Evolutionary conservation across 768 basidiomycete genomes (phyloP).

Genomic region (Amanita muscaria): DNA sequence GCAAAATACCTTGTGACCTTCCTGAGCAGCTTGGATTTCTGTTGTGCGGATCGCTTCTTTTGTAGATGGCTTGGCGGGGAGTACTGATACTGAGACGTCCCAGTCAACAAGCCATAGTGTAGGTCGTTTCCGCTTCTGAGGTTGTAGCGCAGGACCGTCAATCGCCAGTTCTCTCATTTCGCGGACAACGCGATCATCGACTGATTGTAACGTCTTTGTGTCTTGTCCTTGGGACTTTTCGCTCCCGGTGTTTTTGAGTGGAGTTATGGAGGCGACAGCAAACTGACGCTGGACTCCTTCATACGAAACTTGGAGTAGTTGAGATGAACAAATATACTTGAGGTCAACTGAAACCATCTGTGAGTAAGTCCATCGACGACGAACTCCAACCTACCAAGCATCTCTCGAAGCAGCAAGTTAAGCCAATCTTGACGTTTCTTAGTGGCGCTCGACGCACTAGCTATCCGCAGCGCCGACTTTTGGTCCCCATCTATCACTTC

Average conservation of each 20-base stretch:
- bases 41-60: constrained; percentile 16
- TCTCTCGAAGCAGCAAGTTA: constrained; percentile 52
- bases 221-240: background rate
- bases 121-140: constrained; percentile 10
- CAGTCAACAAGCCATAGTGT: constrained; percentile 58
- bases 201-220: background rate
- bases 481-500: constrained; percentile 29
- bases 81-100: constrained; percentile 51
- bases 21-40: constrained; percentile 9
- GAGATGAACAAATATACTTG: constrained; percentile 54
- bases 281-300: constrained; percentile 56
- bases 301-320: constrained; percentile 54
- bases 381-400: constrained; percentile 41
- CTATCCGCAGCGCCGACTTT: constrained; percentile 2
- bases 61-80: constrained; percentile 1
- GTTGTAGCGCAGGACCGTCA: background rate
- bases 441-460: background rate
- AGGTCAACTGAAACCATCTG: constrained; percentile 48
- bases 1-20: constrained; percentile 27
- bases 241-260: constrained; percentile 7
- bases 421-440: constrained; percentile 58
- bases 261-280: constrained; percentile 37
- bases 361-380: constrained; percentile 10
- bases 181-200: background rate
- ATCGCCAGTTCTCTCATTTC: constrained; percentile 1